Percentiles rank a stretch among this genome's conserved stretches.
Conservation (phyloP, 169 alveolate species). For the Babesia bovis region DNA sequence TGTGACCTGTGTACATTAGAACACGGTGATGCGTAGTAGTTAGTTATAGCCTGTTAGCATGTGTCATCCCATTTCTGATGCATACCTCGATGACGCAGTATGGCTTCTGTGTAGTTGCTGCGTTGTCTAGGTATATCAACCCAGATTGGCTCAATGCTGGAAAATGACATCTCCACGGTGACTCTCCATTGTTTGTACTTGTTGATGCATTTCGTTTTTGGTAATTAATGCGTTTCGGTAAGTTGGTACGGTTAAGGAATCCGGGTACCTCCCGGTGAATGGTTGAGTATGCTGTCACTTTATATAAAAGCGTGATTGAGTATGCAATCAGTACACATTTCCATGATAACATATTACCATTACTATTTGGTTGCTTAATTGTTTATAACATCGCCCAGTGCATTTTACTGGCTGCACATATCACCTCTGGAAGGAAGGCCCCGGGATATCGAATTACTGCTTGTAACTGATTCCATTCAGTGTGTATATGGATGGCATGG, state of each 20-base stretch:
- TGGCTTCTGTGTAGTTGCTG: conserved; percentile 78
- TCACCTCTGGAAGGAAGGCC: no score
- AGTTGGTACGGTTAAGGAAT: no score
- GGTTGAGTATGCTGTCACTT: not conserved
- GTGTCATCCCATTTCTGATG: not conserved
- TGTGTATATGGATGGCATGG: no score
- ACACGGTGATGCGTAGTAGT: conserved; percentile 22
- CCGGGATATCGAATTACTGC: no score
- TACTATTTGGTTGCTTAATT: not conserved
- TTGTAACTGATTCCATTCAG: no score
- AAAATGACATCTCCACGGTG: conserved; percentile 3
- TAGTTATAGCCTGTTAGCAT: conserved; percentile 17
- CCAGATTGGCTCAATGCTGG: conserved; percentile 17
- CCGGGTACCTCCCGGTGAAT: no score
- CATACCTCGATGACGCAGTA: conserved; percentile 58
- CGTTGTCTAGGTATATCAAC: conserved; percentile 74
- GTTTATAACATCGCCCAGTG: no score
- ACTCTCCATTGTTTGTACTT: no score
- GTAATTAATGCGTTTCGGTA: no score
- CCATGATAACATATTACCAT: not conserved
- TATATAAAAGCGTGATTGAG: not conserved
- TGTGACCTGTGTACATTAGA: conserved; percentile 34
- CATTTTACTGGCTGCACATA: no score
- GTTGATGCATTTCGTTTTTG: no score
- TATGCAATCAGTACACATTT: not conserved